Conservation (phyloP, 495 filamentous ascomycete genomes). For the Aspergillus cristatus region DNA sequence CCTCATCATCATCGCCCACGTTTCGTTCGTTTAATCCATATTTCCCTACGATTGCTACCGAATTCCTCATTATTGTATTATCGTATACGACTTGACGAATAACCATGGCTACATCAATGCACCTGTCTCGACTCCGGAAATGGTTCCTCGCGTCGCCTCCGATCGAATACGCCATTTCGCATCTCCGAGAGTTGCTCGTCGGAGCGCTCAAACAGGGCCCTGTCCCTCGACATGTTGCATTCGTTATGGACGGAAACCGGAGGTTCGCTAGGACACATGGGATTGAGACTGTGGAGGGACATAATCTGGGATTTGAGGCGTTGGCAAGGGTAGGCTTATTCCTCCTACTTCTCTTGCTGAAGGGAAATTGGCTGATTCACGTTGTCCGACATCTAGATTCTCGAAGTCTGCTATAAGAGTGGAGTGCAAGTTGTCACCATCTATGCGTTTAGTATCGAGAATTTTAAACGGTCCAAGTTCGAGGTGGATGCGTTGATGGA, state of each 20-base stretch:
- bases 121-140: slow-evolving; percentile 66
- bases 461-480: slow-evolving; percentile 96
- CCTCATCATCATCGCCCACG: too few relatives aligned
- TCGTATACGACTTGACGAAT: slow-evolving; percentile 2
- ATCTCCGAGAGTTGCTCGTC: slow-evolving; percentile 71
- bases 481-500: slow-evolving; percentile 97
- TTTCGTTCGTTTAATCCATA: too few relatives aligned
- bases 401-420: slow-evolving; percentile 95
- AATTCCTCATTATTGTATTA: too few relatives aligned
- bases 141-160: slow-evolving; percentile 89
- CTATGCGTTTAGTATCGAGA: slow-evolving; percentile 97
- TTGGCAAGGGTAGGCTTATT: slow-evolving; percentile 57
- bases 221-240: slow-evolving; percentile 88
- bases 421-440: slow-evolving; percentile 92
- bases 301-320: slow-evolving; percentile 92
- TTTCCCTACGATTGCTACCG: too few relatives aligned
- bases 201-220: slow-evolving; percentile 82
- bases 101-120: slow-evolving; percentile 46
- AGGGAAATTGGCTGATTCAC: slow-evolving; percentile 3
- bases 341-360: slow-evolving; percentile 2
- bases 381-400: slow-evolving; percentile 45
- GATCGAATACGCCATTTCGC: slow-evolving; percentile 67
- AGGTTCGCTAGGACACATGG: slow-evolving; percentile 81
- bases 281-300: slow-evolving; percentile 96
- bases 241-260: slow-evolving; percentile 97